These are phyloP conservation scores for Diddensiella transvaalensis DNA, from an alignment of 805 yeast species.

Conservation along the genomic window DNA sequence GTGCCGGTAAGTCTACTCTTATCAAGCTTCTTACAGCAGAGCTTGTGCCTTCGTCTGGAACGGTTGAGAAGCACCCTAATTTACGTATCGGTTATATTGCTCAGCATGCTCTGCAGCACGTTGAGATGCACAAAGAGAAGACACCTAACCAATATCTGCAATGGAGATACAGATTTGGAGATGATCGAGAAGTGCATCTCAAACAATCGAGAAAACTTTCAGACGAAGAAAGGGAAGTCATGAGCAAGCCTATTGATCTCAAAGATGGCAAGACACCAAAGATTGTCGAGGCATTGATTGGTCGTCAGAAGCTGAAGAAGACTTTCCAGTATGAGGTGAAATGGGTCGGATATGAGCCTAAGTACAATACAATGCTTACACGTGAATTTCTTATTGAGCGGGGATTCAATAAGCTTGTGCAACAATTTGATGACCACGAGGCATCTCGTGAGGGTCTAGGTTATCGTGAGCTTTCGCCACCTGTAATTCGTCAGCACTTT, in stretches of 20 bases:
- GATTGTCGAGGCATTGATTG: slow-evolving; percentile 88
- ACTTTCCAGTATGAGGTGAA: slow-evolving; percentile 95
- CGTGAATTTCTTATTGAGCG: slow-evolving; percentile 74
- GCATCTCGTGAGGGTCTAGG: slow-evolving; percentile 99
- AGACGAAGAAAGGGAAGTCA: slow-evolving; percentile 69
- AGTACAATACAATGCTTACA: slow-evolving; percentile 89
- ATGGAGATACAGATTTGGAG: slow-evolving; percentile 98
- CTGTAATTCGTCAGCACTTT: slow-evolving; percentile 91
- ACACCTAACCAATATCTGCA: slow-evolving; percentile 97
- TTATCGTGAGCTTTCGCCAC: slow-evolving; percentile 88
- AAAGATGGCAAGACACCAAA: slow-evolving; percentile 88
- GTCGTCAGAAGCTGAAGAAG: slow-evolving; percentile 95
- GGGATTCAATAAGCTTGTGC: slow-evolving; percentile 87
- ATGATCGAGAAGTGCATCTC: slow-evolving; percentile 92
- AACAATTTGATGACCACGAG: slow-evolving; percentile 97
- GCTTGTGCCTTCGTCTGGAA: slow-evolving; percentile 78
- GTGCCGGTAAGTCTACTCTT: slow-evolving; percentile 97
- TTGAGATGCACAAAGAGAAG: slow-evolving; percentile 94
- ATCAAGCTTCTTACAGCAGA: slow-evolving; percentile 93
- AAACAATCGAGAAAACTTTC: slow-evolving; percentile 89
- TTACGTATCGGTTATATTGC: slow-evolving; percentile 98
- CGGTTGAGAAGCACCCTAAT: slow-evolving; percentile 96
- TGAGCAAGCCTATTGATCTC: slow-evolving; percentile 74
- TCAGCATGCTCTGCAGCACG: slow-evolving; percentile 97
- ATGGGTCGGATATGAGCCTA: slow-evolving; percentile 91